These are phyloP conservation scores for Monosporascus sp. DNA, from an alignment of 2,329 filamentous ascomycete species.

Conservation along the genomic window DNA sequence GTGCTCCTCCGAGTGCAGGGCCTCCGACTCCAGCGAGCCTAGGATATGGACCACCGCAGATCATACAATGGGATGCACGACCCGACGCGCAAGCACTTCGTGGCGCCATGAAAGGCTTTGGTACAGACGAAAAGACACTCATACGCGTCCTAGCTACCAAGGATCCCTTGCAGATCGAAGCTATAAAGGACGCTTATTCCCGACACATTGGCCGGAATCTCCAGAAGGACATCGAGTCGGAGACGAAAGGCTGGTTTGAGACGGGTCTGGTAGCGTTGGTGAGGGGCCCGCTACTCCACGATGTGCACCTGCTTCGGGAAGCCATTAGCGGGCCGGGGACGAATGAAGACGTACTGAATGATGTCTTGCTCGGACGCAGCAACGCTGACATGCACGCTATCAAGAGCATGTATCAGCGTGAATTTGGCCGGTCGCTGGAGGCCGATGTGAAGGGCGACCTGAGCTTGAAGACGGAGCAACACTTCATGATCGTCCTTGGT, in stretches of 20 bases:
- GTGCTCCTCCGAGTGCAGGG: constrained; percentile 17
- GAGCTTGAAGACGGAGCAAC: constrained; percentile 76
- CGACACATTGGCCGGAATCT: constrained; percentile 62
- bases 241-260: constrained; percentile 71
- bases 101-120: constrained; percentile 88
- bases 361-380: constrained; percentile 73
- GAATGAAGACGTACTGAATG: constrained; percentile 80
- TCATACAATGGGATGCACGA: constrained; percentile 63
- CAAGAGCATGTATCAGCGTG: constrained; percentile 69
- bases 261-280: constrained; percentile 70
- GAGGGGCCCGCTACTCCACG: constrained; percentile 73
- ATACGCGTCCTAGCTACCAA: constrained; percentile 67
- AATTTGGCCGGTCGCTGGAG: constrained; percentile 63
- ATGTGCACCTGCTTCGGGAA: constrained; percentile 65
- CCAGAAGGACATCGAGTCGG: constrained; percentile 69
- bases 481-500: constrained; percentile 78
- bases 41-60: constrained; percentile 70
- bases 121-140: constrained; percentile 76
- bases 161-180: constrained; percentile 72
- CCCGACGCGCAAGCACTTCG: constrained; percentile 68
- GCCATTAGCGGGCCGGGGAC: constrained; percentile 79
- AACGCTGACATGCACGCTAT: constrained; percentile 89
- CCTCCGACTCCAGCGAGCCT: constrained; percentile 61
- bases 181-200: constrained; percentile 63
- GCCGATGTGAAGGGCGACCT: constrained; percentile 72